These are phyloP conservation scores for Phoma herbarum DNA, from an alignment of 2,329 filamentous ascomycete species.

Conservation along the genomic window DNA sequence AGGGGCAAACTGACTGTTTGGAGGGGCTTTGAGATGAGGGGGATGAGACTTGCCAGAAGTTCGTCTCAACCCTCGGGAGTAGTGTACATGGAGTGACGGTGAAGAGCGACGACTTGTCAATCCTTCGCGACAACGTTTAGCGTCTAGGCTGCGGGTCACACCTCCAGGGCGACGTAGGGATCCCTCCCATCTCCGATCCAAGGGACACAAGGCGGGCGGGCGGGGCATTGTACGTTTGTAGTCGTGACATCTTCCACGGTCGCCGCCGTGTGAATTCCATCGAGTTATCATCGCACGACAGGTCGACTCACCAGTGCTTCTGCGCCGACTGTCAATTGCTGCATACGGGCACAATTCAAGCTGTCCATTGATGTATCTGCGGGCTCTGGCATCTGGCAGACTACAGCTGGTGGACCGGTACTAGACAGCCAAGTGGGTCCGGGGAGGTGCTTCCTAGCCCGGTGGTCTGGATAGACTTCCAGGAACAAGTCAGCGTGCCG, in stretches of 20 bases:
- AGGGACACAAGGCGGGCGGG: conserved; percentile 19
- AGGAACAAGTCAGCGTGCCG: conserved; percentile 46
- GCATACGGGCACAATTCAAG: background rate
- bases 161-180: conserved; percentile 18
- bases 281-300: background rate
- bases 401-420: conserved; percentile 32
- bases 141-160: conserved; percentile 29
- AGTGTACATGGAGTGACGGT: conserved; percentile 25
- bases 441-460: conserved; percentile 49
- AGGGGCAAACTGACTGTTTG: conserved; percentile 21
- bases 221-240: conserved; percentile 18
- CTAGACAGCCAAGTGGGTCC: conserved; percentile 42
- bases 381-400: conserved; percentile 20
- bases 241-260: background rate
- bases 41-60: conserved; percentile 7
- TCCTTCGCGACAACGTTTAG: conserved; percentile 23
- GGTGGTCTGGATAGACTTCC: conserved; percentile 44
- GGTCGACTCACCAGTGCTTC: background rate
- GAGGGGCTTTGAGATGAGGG: conserved; percentile 14
- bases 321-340: background rate
- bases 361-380: conserved; percentile 4
- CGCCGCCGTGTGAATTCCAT: background rate
- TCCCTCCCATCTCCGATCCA: conserved; percentile 27
- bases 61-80: conserved; percentile 7
- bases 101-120: conserved; percentile 24